phyloP scores from a whole-genome alignment of 768 basidiomycete species.

The Rhizopogon vulgaris region DNA sequence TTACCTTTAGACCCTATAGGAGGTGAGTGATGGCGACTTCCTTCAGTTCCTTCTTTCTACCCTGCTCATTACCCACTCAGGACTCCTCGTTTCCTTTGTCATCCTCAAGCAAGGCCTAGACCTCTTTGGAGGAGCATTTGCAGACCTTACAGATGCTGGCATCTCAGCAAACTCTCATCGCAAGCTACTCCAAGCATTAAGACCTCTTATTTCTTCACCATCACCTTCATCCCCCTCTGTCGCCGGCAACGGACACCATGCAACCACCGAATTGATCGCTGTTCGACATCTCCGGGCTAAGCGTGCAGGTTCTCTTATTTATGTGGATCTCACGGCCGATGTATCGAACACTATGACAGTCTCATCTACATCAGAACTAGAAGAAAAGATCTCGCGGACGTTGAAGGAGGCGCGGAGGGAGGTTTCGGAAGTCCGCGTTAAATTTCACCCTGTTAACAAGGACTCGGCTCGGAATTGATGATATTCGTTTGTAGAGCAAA shows the following conservation, averaged over 20 bases:
- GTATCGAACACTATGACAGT: constrained; percentile 60
- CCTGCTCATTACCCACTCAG: constrained; percentile 29
- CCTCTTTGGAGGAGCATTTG: constrained; percentile 63
- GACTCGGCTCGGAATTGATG: neutral
- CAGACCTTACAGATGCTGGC: constrained; percentile 81
- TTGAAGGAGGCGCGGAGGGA: constrained; percentile 57
- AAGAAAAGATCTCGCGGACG: constrained; percentile 50
- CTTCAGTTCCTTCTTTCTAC: neutral
- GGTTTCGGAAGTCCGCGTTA: constrained; percentile 66
- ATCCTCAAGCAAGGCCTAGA: constrained; percentile 75
- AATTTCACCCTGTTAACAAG: constrained; percentile 42
- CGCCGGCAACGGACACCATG: constrained; percentile 5
- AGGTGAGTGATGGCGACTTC: constrained; percentile 40
- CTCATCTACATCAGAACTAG: constrained; percentile 49
- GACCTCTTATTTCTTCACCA: constrained; percentile 41
- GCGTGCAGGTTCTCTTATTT: constrained; percentile 74
- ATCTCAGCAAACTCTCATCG: constrained; percentile 51
- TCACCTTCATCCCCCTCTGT: constrained; percentile 17
- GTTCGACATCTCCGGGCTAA: constrained; percentile 61
- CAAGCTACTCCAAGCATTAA: constrained; percentile 49
- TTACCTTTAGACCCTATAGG: constrained; percentile 91
- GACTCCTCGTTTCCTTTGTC: constrained; percentile 82
- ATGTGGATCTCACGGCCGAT: constrained; percentile 74
- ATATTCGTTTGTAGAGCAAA: neutral
- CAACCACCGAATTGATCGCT: constrained; percentile 31